Base-by-base conservation (phyloP, 306 rosid genomes). In the Lathyrus sativus region DNA sequence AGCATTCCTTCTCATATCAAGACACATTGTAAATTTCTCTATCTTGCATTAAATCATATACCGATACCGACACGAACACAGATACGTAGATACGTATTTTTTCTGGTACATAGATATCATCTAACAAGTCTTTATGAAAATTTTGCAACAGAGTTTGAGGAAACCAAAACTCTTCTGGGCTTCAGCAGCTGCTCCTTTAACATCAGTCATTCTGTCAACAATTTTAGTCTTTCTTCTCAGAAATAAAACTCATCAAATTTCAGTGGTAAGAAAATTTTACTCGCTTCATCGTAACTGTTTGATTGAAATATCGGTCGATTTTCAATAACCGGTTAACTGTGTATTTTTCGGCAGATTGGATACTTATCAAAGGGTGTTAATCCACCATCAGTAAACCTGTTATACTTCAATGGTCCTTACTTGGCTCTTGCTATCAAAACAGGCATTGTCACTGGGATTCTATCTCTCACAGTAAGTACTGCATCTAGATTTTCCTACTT, bases 101-200 rank as follows among this genome's bases (percentile, higher is more conserved):
- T 26, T 26, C 29, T 3, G 4, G 4, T 26, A 26, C 4, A 26
- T 26, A 26, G 29, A 24, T 50, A 62, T 33, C 24, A 31, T 61
- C 62, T 79, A 22, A 68, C 46, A 4, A 19, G 53, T 22, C 12
- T 4, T 22, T 76, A 14, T 28, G 26, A n/a, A 69, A 64, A 33
- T 33, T 51, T 51, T 70, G 79, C 60, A 61, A 76, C 93, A 93
- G 97, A 86, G 97, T 81, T 69, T 79, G 80, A 88, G 62, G 89
- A 90, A 84, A 61, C 96, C 96, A 46, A 88, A 85, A 63, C 83
- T 90, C 18, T 93, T 93, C 63, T 90, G 97, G 97, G 74, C 90
- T 73, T 89, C 97, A 53, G 96, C 97, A 18, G 97, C 98, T 19
- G 96, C 98, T 28, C 98, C 98, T 2, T 78, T 93, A 64, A 85